Evolutionary conservation across 768 basidiomycete species (phyloP).

Genomic region (Boletus reticulatus): DNA sequence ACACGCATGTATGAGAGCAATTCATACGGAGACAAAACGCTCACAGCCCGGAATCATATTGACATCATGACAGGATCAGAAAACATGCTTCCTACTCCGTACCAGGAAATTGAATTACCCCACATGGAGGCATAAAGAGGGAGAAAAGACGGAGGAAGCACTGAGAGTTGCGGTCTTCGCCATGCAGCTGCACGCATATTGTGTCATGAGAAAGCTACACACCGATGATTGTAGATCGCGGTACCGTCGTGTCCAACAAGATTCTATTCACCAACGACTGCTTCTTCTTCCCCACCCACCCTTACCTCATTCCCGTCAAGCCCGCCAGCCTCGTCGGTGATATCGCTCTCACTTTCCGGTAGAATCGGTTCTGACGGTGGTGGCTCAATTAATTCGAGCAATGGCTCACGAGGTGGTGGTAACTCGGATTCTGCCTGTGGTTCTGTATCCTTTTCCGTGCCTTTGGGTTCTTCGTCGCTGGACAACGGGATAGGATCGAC

Average conservation of each 20-base stretch:
- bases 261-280: slow-evolving; percentile 4
- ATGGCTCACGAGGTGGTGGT: background rate
- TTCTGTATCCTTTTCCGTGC: slow-evolving; percentile 1
- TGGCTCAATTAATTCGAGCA: slow-evolving; percentile 30
- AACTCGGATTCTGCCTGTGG: slow-evolving; percentile 7
- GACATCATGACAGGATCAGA: background rate
- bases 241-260: slow-evolving; percentile 13
- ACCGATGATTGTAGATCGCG: slow-evolving; percentile 10
- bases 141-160: slow-evolving; percentile 19
- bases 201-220: background rate
- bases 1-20: background rate
- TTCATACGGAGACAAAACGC: background rate
- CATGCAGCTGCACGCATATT: slow-evolving; percentile 8
- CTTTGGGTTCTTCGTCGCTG: background rate
- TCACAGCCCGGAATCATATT: background rate
- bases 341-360: slow-evolving; percentile 35
- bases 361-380: slow-evolving; percentile 32
- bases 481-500: background rate
- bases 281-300: slow-evolving; percentile 16
- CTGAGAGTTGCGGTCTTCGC: slow-evolving; percentile 4
- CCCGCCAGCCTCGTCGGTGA: slow-evolving; percentile 30
- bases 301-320: slow-evolving; percentile 19
- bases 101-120: background rate
- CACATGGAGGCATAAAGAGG: background rate
- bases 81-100: background rate